Base-by-base conservation (phyloP, 176 grass and related monocot genomes). In the Chrysopogon serrulatus region DNA sequence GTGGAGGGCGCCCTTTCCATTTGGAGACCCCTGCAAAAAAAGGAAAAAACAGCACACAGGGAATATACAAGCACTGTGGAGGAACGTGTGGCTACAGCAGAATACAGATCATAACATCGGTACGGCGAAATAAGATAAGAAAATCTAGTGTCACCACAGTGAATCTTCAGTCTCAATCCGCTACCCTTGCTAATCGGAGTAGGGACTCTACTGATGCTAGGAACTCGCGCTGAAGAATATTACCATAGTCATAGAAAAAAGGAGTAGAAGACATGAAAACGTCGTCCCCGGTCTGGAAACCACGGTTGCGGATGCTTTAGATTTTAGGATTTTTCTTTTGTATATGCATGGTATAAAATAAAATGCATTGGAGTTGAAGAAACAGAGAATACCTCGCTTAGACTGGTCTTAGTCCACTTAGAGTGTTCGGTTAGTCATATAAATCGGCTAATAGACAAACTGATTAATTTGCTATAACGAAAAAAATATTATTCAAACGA, bases 71-170 rank as follows among this genome's bases (percentile, higher is more conserved):
- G 40, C 33, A 56, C 63, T 81, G 65, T 69, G 78, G 43, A 40
- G 31, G 65, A 51, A 54, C 70, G 66, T 42, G 79, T 57, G 42
- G 66, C 16, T 82, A 82, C 79, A 71, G 36, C 79, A 71, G 36
- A 41, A 43, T 57, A 57, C 79, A 42, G 16, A 60, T 71, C 33
- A 82, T 41, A 57, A 9, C 26, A 41, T 70, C 34, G 19, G 8
- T 68, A 81, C 40, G 61, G 33, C 59, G 23, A 65, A 62, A 76
- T 19, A 42, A 16, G 33, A 75, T 2, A 12, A 13, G 12, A n/a
- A 14, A 75, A 19, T 10, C 36, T 10, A 59, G 51, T 40, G 37
- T 23, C 28, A 33, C 39, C 4, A 9, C 11, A 59, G 26, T n/a
- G 18, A 60, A 60, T 61, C 80, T 61, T 32, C 6, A 33, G 43